Evolutionary conservation across 768 basidiomycete genomes (phyloP).

Genomic region (Tulasnella sp.): DNA sequence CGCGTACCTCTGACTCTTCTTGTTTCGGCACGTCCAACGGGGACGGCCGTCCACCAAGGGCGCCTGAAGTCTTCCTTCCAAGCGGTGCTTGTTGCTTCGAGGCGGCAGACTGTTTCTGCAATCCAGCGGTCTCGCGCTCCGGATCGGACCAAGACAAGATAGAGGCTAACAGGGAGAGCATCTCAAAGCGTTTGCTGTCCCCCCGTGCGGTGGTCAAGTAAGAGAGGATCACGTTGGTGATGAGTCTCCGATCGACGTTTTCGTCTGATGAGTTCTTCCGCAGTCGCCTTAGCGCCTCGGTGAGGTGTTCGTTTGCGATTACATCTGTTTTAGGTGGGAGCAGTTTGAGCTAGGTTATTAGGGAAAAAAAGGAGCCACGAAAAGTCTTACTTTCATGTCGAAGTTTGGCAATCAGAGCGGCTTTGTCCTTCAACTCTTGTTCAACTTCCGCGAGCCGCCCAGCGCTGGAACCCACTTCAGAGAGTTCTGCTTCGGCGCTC

Average conservation of each 20-base stretch:
- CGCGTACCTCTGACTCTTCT: conserved; percentile 77
- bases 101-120: conserved; percentile 51
- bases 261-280: conserved; percentile 76
- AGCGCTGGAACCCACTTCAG: conserved; percentile 64
- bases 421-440: conserved; percentile 93
- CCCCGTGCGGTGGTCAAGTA: conserved; percentile 88
- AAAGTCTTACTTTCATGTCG: conserved; percentile 78
- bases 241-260: conserved; percentile 88
- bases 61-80: neutral
- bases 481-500: conserved; percentile 77
- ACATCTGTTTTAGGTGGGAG: conserved; percentile 61
- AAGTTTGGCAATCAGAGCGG: conserved; percentile 87
- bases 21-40: conserved; percentile 63
- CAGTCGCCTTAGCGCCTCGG: conserved; percentile 93
- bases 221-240: conserved; percentile 87
- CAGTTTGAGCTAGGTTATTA: conserved; percentile 21
- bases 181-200: conserved; percentile 94
- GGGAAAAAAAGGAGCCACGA: neutral
- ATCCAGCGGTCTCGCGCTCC: conserved; percentile 87
- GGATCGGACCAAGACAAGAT: conserved; percentile 89
- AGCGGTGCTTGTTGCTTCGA: conserved; percentile 11
- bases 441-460: conserved; percentile 68
- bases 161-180: conserved; percentile 81
- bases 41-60: conserved; percentile 25
- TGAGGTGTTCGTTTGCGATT: conserved; percentile 95